These are phyloP conservation scores for Taphrina flavorubra DNA, from an alignment of 1,139 yeast genomes.

Conservation along the genomic window DNA sequence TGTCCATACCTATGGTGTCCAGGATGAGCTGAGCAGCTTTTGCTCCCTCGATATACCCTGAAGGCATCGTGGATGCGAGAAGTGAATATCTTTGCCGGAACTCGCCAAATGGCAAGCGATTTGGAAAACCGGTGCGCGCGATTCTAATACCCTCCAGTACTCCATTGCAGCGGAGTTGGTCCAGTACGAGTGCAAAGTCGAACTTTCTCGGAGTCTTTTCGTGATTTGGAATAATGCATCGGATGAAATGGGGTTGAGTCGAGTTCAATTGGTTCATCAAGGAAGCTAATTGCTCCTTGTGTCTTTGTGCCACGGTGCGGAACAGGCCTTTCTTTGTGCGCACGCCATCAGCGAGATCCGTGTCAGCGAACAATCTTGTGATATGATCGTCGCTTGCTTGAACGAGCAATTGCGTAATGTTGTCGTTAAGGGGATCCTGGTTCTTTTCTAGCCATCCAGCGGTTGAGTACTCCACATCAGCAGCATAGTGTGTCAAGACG, in stretches of 20 bases:
- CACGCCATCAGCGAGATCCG: slow-evolving; percentile 39
- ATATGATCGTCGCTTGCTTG: slow-evolving; percentile 64
- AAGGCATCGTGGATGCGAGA: slow-evolving; percentile 57
- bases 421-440: slow-evolving; percentile 88
- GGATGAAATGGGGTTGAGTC: slow-evolving; percentile 94
- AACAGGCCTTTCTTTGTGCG: slow-evolving; percentile 57
- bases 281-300: slow-evolving; percentile 75
- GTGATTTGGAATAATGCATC: slow-evolving; percentile 92
- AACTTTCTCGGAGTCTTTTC: slow-evolving; percentile 72
- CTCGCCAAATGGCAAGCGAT: slow-evolving; percentile 81
- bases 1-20: slow-evolving; percentile 65
- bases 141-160: slow-evolving; percentile 97
- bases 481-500: slow-evolving; percentile 89
- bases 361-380: slow-evolving; percentile 55
- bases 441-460: slow-evolving; percentile 95
- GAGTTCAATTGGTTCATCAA: slow-evolving; percentile 74
- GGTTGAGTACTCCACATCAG: slow-evolving; percentile 87
- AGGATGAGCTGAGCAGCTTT: slow-evolving; percentile 74
- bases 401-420: slow-evolving; percentile 64
- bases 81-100: slow-evolving; percentile 77
- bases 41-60: slow-evolving; percentile 56
- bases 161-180: slow-evolving; percentile 94
- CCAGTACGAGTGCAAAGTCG: slow-evolving; percentile 77
- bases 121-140: slow-evolving; percentile 96
- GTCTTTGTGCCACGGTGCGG: slow-evolving; percentile 78